Evolutionary conservation across 768 basidiomycete species (phyloP).

Genomic region (Boletus rubescentipes): DNA sequence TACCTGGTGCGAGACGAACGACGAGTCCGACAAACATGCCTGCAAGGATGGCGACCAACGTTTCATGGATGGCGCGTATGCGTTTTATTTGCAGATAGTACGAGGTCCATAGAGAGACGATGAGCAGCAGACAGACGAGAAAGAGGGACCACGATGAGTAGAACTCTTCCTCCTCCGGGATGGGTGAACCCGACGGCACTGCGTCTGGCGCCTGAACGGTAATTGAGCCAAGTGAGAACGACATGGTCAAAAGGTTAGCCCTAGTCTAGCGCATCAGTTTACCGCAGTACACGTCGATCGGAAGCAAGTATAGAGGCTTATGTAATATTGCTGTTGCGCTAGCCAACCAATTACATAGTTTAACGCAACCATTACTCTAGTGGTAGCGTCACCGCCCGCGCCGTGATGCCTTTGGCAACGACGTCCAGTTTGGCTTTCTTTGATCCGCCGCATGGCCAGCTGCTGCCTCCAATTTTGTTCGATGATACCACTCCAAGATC

Average conservation of each 20-base stretch:
- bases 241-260: slow-evolving; percentile 30
- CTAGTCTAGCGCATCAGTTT: slow-evolving; percentile 12
- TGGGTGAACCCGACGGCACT: slow-evolving; percentile 35
- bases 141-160: slow-evolving; percentile 95
- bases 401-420: slow-evolving; percentile 22
- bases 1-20: slow-evolving; percentile 86
- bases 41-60: slow-evolving; percentile 90
- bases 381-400: slow-evolving; percentile 1
- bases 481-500: slow-evolving; percentile 22
- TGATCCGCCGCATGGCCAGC: slow-evolving; percentile 1
- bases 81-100: slow-evolving; percentile 98
- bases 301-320: slow-evolving; percentile 4
- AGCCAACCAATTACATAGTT: too few relatives aligned
- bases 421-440: slow-evolving; percentile 24
- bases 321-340: slow-evolving; percentile 14
- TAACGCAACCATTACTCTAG: not conserved
- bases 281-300: not conserved
- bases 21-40: slow-evolving; percentile 95
- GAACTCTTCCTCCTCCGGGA: slow-evolving; percentile 79
- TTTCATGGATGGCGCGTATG: slow-evolving; percentile 95
- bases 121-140: slow-evolving; percentile 87
- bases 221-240: slow-evolving; percentile 38
- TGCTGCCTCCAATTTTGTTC: not conserved
- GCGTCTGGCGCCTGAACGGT: slow-evolving; percentile 27
- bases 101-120: slow-evolving; percentile 92